Base-by-base conservation (phyloP, 148 eudicot species). In the Rheum nobile region DNA sequence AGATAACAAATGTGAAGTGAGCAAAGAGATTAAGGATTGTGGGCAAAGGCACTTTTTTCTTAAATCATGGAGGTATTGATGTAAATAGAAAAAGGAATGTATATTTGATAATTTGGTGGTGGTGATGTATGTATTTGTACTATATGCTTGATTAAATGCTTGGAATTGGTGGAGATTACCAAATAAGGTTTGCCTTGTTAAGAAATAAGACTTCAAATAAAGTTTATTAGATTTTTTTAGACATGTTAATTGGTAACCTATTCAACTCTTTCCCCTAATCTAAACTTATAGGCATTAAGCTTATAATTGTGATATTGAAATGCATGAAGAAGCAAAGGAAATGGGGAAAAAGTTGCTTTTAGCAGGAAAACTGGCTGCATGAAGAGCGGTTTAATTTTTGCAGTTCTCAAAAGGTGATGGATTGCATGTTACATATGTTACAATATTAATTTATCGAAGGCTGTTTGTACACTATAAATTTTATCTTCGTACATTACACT, bases 391-490 rank as follows among this genome's bases (percentile, higher is more conserved):
- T 63, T 11, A 11, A 11, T 59, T 59, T 28, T 59, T 59, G 39
- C 38, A 63, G 4, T 29, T 63, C 21, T 63, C 4, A 38, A n/a
- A 14, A 63, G 38, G 21, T 16, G 69, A 63, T 63, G 38, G 38
- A 29, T 63, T 63, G 69, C 69, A 63, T 63, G 69, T 63, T n/a
- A 63, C 12, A 63, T 29, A 63, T 39, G 69, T 63, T 63, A 63
- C 69, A 11, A 31, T 63, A 31, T 31, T 31, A 31, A 4, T 61
- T 54, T 54, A n/a, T 21, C 29, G 12, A 0, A 54, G n/a, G n/a
- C n/a, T n/a, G n/a, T n/a, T n/a, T n/a, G n/a, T n/a, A n/a, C n/a
- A n/a, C n/a, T n/a, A n/a, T n/a, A n/a, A n/a, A n/a, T n/a, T n/a
- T n/a, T n/a, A n/a, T n/a, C n/a, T n/a, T n/a, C n/a, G n/a, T n/a